Percentiles rank a stretch among this genome's conserved stretches.
Conservation (phyloP, 2,329 filamentous ascomycete genomes). For the Alternaria alternata region DNA sequence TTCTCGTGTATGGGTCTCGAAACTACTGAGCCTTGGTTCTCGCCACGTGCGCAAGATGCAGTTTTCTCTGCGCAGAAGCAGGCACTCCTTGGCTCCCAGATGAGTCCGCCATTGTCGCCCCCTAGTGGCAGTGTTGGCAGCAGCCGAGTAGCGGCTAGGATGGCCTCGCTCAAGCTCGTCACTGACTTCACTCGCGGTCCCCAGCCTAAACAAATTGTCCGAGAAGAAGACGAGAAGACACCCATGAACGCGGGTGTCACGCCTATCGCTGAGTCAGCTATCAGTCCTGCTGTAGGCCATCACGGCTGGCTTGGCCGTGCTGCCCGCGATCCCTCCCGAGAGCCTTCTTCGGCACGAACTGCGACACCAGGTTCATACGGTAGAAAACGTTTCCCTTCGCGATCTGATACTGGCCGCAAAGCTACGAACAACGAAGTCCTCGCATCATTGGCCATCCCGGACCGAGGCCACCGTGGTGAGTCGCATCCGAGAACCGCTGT, state of each 20-base stretch:
- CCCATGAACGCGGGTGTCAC: conserved; percentile 84
- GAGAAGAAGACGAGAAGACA: conserved; percentile 69
- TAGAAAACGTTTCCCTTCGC: conserved; percentile 69
- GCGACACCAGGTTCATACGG: conserved; percentile 70
- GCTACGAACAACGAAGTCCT: conserved; percentile 45
- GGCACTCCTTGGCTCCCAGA: conserved; percentile 59
- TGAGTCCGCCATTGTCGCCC: conserved; percentile 78
- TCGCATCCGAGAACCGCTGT: conserved; percentile 44
- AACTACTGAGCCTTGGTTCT: conserved; percentile 85
- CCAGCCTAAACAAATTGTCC: conserved; percentile 68
- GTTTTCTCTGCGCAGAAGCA: conserved; percentile 64
- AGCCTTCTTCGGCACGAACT: conserved; percentile 59
- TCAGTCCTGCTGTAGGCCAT: conserved; percentile 69
- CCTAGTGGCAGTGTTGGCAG: conserved; percentile 62
- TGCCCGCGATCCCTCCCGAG: conserved; percentile 46
- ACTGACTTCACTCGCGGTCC: conserved; percentile 75
- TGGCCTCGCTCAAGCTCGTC: conserved; percentile 86
- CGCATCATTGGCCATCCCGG: conserved; percentile 46
- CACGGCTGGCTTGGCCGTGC: conserved; percentile 51
- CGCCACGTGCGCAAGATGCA: conserved; percentile 75
- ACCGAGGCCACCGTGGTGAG: conserved; percentile 44
- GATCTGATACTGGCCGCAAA: conserved; percentile 41
- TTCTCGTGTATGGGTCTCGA: conserved; percentile 92
- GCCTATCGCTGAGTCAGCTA: conserved; percentile 75
- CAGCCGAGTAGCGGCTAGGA: conserved; percentile 72